Evolutionary conservation across 2,329 filamentous ascomycete genomes (phyloP), one percentile per base, ranked within the genome.

Genomic region (Lojkania enalia): DNA sequence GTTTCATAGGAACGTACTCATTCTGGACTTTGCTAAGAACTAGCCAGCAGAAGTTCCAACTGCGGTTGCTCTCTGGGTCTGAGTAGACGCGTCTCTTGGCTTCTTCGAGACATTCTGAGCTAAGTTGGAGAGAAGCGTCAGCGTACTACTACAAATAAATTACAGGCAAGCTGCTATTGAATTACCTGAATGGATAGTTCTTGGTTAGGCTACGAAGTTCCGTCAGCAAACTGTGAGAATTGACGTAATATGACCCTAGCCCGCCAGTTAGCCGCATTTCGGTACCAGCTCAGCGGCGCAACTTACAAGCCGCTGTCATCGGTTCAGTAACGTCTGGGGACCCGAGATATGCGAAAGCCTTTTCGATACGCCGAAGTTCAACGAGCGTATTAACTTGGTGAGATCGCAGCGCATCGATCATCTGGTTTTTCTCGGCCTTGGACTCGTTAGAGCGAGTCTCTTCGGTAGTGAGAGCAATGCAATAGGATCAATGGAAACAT

Each of bases 41-140:
- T 35, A 90, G 71, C 86, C 86, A 90, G 31, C 84, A 86, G 55
- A 86, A 75, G 61, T 90, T 90, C 86, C 87, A 90, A 62, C 85
- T 88, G 18, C 83, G 77, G 55, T 83, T 83, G 52, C 83, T 86
- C 14, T 77, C 72, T 0, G 84, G 84, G 51, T 89, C 86, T 20
- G 71, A 73, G 42, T 78, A 75, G 2, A 90, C 86, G 16, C 83
- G 74, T 43, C 72, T 69, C 57, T 85, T 84, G 0, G 86, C 86
- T 58, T 87, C 84, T 38, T 80, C 76, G 1, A 89, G 64, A 23
- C 85, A 77, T 37, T 84, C 81, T 11, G 79, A 81, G 53, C 80
- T 81, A 39, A 29, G 5, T 38, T 32, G n/a, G 20, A 27, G 7
- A 18, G 37, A 20, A 19, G 21, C 19, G 20, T 18, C 14, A 15